Evolutionary conservation across 2,329 filamentous ascomycete species (phyloP), one percentile per base, ranked within the genome.

Genomic region (Penicillium digitatum): DNA sequence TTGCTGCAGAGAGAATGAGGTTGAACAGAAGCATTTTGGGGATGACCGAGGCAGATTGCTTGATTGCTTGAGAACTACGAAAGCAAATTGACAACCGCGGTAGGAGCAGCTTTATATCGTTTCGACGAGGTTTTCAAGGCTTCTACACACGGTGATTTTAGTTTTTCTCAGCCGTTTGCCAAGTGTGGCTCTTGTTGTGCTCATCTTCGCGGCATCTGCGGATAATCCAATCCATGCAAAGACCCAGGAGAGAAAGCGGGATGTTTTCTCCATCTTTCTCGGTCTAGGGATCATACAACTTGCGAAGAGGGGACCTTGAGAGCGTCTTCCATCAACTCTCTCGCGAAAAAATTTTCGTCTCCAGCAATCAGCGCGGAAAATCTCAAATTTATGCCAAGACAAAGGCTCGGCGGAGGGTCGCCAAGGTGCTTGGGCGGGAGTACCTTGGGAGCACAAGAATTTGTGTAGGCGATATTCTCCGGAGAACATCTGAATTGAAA

Each of bases 261-360:
- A 51, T 29, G 26, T 39, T 3, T 12, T 34, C 34, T 35, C 46
- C 20, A 24, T 45, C 16, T 18, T 38, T 38, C 34, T 45, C 18
- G 32, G 16, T 43, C 14, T 3, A 44, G 14, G 24, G 31, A 20
- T 38, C n/a, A 34, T 47, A 24, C 27, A 26, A 48, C 14, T 14
- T 34, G 40, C 51, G 43, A 57, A 55, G 53, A 32, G 38, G 56
- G 65, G 59, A 65, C 64, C 60, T 66, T 62, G 63, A 44, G 49
- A 53, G 63, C 52, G 32, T 43, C 24, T 14, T 48, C 38, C 31
- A 29, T 46, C 40, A 45, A 47, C 45, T 46, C 34, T 31, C 29
- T 45, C 43, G 45, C 47, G 34, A 43, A 37, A 37, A 27, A 20
- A 35, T 32, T 43, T 32, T 38, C 48, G 18, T 16, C 26, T 48